Evolutionary conservation across 2,329 filamentous ascomycete species (phyloP).

Genomic region (Biscogniauxia mediterranea): DNA sequence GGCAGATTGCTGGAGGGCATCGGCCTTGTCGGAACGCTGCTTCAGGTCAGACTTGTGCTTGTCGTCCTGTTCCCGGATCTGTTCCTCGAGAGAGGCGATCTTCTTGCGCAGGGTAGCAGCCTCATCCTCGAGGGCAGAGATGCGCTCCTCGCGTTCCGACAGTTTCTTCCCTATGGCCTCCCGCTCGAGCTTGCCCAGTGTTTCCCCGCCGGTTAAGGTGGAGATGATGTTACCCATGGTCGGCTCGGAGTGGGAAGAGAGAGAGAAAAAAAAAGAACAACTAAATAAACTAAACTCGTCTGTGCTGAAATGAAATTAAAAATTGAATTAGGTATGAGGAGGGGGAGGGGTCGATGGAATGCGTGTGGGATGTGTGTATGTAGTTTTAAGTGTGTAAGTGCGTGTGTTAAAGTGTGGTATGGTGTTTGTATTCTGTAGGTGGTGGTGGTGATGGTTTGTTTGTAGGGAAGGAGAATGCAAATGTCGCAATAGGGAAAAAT

Average conservation of each 20-base stretch:
- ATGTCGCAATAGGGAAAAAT: background rate
- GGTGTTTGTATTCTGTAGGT: background rate
- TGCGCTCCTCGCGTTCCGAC: constrained; percentile 38
- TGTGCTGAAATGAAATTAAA: background rate
- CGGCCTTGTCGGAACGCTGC: constrained; percentile 27
- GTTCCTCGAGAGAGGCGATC: constrained; percentile 34
- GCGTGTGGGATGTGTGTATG: background rate
- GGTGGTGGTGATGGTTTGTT: no score
- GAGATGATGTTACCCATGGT: constrained; percentile 42
- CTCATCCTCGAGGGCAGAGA: constrained; percentile 36
- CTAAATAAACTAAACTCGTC: background rate
- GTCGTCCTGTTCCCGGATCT: constrained; percentile 33
- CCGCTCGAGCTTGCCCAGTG: constrained; percentile 33
- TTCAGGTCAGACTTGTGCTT: constrained; percentile 37
- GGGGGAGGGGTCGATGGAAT: background rate
- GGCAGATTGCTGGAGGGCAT: constrained; percentile 24
- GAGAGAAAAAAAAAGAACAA: background rate
- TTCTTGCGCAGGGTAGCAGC: constrained; percentile 39
- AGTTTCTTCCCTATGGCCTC: constrained; percentile 38
- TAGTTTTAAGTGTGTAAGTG: background rate
- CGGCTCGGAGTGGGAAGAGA: background rate
- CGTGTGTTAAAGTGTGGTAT: background rate
- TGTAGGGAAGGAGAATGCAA: background rate
- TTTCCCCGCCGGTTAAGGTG: constrained; percentile 37
- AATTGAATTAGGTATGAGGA: background rate